Evolutionary conservation across 805 yeast species (phyloP).

Genomic region (Kockiozyma suomiensis): DNA sequence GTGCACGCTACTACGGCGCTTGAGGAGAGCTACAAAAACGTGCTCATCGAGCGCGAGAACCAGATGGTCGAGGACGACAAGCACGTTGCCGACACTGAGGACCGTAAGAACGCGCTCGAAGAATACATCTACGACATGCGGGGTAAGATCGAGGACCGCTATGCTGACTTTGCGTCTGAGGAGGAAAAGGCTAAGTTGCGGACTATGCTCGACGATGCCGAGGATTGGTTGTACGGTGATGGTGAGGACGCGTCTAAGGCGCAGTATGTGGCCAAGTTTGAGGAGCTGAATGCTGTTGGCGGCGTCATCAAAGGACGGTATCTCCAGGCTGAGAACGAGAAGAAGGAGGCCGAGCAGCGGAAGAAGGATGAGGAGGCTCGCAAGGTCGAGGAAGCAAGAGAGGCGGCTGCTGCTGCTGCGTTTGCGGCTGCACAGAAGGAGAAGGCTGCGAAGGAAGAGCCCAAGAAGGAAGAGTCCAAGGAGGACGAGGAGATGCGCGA

Average conservation of each 20-base stretch:
- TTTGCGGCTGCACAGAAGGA: constrained; percentile 13
- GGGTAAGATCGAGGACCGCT: constrained; percentile 92
- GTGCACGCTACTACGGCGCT: constrained; percentile 56
- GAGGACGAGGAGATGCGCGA: constrained; percentile 28
- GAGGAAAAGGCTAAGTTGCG: constrained; percentile 82
- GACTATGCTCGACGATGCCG: constrained; percentile 77
- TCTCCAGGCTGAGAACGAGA: constrained; percentile 90
- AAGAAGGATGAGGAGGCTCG: constrained; percentile 81
- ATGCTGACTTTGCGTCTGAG: constrained; percentile 83
- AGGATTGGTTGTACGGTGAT: constrained; percentile 98
- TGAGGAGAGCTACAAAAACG: constrained; percentile 64
- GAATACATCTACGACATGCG: constrained; percentile 97
- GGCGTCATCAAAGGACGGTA: constrained; percentile 95
- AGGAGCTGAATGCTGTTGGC: constrained; percentile 93
- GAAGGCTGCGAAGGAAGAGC: constrained; percentile 10
- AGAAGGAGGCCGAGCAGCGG: constrained; percentile 85
- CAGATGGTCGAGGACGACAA: constrained; percentile 87
- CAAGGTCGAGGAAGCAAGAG: constrained; percentile 50
- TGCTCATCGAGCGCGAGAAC: constrained; percentile 77
- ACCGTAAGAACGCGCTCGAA: constrained; percentile 96
- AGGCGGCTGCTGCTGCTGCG: constrained; percentile 36
- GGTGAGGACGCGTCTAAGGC: constrained; percentile 97
- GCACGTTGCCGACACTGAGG: constrained; percentile 97
- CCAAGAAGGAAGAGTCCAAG: constrained; percentile 8
- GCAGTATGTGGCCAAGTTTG: constrained; percentile 95